Base-by-base conservation (phyloP, 2,329 filamentous ascomycete species). In the Aspergillus intermedius region DNA sequence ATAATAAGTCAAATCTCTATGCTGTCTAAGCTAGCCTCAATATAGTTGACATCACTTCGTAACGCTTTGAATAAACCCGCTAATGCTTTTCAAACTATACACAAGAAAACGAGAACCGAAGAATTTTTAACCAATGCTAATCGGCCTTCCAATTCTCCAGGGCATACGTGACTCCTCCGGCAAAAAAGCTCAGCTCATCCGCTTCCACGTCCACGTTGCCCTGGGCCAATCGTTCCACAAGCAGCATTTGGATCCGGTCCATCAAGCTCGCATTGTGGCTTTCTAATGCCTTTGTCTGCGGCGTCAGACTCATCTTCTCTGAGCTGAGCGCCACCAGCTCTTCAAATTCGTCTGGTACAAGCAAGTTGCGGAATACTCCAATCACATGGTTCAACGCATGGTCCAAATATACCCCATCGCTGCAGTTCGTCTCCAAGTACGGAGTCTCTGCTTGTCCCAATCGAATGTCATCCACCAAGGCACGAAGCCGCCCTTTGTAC, bases 181-280 rank as follows among this genome's bases (percentile, higher is more conserved):
- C 67, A 43, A 72, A 68, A 51, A 71, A 72, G 47, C 65, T 63
- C 32, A 71, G 54, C 45, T 72, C 65, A 48, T 71, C 65, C 12
- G 64, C 56, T 22, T 60, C 61, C 15, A 72, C 57, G 3, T 60
- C 54, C 39, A 66, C 60, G 9, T 56, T 51, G 8, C 61, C 63
- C 23, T 54, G 56, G 21, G 58, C 57, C 30, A 71, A 50, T 44
- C 67, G 58, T 46, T 71, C 63, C 3, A 58, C 58, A 15, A 72
- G 57, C 12, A 70, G 53, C n/a, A 49, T 46, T 45, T 69, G 65
- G 5, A 71, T 65, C 47, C 59, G 65, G 23, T 61, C 54, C 32
- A 70, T 54, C n/a, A 69, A 49, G 10, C 52, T 43, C 32, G 45
- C 53, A 34, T 53, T 61, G 47, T 42, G 49, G 32, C n/a, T 43